phyloP scores from a whole-genome alignment of 2,329 filamentous ascomycete genomes.

The Hypoxylon sp. region DNA sequence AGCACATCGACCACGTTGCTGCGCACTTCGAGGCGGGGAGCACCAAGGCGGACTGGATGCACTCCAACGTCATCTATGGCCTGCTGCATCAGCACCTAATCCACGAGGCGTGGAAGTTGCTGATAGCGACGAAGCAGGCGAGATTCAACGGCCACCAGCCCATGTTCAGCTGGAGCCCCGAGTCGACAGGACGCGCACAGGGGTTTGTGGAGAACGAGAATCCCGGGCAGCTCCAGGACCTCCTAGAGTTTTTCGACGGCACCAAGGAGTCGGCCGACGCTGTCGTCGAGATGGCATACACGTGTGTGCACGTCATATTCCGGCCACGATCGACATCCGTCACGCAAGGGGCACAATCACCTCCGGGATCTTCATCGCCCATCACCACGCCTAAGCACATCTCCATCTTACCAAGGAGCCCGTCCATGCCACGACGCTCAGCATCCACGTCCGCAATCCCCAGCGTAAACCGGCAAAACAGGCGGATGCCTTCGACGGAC shows the following conservation, averaged over 20 bases:
- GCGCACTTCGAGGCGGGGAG: slow-evolving; percentile 71
- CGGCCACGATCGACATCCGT: slow-evolving; percentile 40
- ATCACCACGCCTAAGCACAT: slow-evolving; percentile 32
- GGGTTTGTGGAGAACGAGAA: slow-evolving; percentile 69
- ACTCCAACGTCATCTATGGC: slow-evolving; percentile 72
- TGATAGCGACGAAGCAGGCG: slow-evolving; percentile 56
- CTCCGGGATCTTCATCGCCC: slow-evolving; percentile 17
- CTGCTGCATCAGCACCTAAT: slow-evolving; percentile 71
- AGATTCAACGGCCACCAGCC: slow-evolving; percentile 60
- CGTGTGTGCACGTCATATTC: slow-evolving; percentile 46
- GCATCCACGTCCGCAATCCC: slow-evolving; percentile 39
- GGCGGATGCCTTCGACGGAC: slow-evolving; percentile 27
- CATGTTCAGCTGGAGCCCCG: slow-evolving; percentile 67
- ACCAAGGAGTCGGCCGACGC: slow-evolving; percentile 63
- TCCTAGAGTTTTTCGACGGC: slow-evolving; percentile 70
- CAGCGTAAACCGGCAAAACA: slow-evolving; percentile 25
- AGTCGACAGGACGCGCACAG: slow-evolving; percentile 63
- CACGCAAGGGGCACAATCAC: slow-evolving; percentile 21
- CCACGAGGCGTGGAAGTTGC: slow-evolving; percentile 66
- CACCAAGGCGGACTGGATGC: slow-evolving; percentile 72
- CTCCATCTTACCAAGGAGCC: slow-evolving; percentile 27
- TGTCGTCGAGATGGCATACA: slow-evolving; percentile 64
- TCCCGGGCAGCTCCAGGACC: slow-evolving; percentile 68
- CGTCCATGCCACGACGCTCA: slow-evolving; percentile 36
- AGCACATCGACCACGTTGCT: slow-evolving; percentile 73